These are phyloP conservation scores for Trypanosomatidae sp. DNA, from an alignment of 208 protist genomes.

Conservation along the genomic window DNA sequence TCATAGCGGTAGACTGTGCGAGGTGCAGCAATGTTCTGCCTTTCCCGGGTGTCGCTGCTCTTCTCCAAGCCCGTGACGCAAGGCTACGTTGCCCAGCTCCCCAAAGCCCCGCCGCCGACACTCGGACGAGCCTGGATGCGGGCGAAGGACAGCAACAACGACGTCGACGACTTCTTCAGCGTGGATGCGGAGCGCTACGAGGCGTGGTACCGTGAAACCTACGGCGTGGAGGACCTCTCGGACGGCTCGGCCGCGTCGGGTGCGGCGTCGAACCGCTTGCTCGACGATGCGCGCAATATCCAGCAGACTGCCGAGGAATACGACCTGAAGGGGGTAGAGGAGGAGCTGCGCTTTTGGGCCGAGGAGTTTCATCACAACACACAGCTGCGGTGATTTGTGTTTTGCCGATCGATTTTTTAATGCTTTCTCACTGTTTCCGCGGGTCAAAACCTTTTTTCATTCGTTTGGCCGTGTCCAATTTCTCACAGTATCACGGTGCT, in stretches of 20 bases:
- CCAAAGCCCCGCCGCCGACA: slow-evolving; percentile 25
- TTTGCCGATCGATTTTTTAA: no score
- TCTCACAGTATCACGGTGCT: no score
- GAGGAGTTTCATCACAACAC: slow-evolving; percentile 66
- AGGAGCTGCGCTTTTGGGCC: slow-evolving; percentile 58
- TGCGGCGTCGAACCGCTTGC: slow-evolving; percentile 48
- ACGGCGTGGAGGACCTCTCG: slow-evolving; percentile 62
- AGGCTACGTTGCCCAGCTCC: slow-evolving; percentile 70
- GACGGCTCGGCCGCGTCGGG: slow-evolving; percentile 69
- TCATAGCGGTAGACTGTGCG: no score
- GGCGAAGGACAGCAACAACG: slow-evolving; percentile 57
- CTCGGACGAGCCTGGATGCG: slow-evolving; percentile 48
- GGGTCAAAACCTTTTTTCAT: no score
- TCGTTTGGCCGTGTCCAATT: no score
- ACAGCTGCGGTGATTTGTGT: slow-evolving; percentile 49
- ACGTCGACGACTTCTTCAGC: slow-evolving; percentile 57
- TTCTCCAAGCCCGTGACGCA: slow-evolving; percentile 79
- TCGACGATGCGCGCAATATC: slow-evolving; percentile 58
- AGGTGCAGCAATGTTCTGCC: no score
- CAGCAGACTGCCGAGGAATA: slow-evolving; percentile 35
- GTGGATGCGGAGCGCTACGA: slow-evolving; percentile 65
- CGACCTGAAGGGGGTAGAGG: slow-evolving; percentile 47
- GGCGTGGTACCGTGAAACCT: slow-evolving; percentile 77
- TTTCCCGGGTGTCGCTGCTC: slow-evolving; percentile 28
- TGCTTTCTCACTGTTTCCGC: no score